Percentiles rank a stretch among this genome's conserved stretches.
phyloP scores from a whole-genome alignment of 768 basidiomycete species.

The Daedaleopsis nitida region DNA sequence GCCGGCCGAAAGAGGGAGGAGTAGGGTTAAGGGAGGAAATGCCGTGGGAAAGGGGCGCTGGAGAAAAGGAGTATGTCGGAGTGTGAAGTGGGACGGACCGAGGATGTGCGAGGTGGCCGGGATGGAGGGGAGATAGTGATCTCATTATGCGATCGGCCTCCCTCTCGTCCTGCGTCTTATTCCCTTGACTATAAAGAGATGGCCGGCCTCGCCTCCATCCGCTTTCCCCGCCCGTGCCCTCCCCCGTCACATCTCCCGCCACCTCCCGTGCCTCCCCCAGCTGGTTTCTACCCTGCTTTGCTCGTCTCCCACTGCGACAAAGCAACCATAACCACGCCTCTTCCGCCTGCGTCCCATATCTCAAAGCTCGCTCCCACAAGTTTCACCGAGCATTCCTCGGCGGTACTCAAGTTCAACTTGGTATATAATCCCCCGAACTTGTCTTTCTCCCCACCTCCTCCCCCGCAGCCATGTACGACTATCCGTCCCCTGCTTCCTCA shows the following conservation, averaged over 20 bases:
- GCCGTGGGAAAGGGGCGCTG: conserved; percentile 6
- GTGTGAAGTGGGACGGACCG: conserved; percentile 7
- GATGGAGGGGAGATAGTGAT: conserved; percentile 8
- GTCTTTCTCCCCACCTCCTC: conserved; percentile 5
- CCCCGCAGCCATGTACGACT: conserved; percentile 26
- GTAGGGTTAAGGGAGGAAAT: neutral
- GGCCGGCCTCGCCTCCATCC: conserved; percentile 12
- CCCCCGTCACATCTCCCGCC: conserved; percentile 8
- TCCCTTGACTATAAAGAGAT: conserved; percentile 10
- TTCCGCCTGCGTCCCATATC: conserved; percentile 9
- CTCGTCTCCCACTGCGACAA: conserved; percentile 7
- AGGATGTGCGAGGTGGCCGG: neutral
- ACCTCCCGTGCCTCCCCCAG: neutral
- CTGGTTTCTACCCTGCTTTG: neutral
- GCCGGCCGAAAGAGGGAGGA: conserved; percentile 5
- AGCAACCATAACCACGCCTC: neutral
- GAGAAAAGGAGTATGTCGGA: conserved; percentile 3
- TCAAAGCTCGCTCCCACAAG: conserved; percentile 1
- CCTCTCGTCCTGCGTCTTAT: conserved; percentile 1
- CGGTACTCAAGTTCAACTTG: conserved; percentile 5
- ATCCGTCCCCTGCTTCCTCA: conserved; percentile 16
- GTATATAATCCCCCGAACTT: neutral
- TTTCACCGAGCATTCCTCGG: conserved; percentile 16
- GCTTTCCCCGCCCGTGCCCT: conserved; percentile 17
- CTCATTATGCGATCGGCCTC: conserved; percentile 5